Percentiles rank a stretch among this genome's conserved stretches.
Conservation (phyloP, 768 basidiomycete genomes). For the Mycena metata region DNA sequence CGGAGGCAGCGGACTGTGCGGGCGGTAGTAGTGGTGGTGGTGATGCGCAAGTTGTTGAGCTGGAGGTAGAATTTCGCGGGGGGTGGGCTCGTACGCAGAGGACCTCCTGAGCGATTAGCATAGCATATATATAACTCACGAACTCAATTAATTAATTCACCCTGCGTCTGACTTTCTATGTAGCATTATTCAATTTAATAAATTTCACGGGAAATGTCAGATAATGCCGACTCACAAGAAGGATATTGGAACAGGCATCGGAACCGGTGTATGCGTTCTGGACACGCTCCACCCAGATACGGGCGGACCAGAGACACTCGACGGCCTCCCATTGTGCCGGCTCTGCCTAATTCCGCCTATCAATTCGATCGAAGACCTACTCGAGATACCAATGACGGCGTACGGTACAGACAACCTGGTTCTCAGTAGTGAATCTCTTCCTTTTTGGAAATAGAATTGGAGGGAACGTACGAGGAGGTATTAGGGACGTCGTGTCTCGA, state of each 20-base stretch:
- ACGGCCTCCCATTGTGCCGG: constrained; percentile 7
- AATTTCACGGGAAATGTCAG: neutral
- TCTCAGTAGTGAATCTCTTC: neutral
- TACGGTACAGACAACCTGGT: constrained; percentile 9
- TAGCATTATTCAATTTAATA: constrained; percentile 4
- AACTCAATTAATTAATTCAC: constrained; percentile 8
- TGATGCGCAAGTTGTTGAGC: constrained; percentile 7
- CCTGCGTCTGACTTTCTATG: constrained; percentile 15
- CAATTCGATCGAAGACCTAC: neutral
- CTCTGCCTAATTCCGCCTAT: neutral
- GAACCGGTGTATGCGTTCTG: constrained; percentile 13
- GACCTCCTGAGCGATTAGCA: constrained; percentile 1
- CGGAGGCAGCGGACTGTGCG: constrained; percentile 9
- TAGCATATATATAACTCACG: constrained; percentile 1
- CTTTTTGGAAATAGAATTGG: constrained; percentile 1
- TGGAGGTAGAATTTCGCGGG: neutral
- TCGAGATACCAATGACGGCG: neutral
- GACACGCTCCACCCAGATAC: constrained; percentile 16
- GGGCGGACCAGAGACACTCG: constrained; percentile 17
- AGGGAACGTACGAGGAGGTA: constrained; percentile 5
- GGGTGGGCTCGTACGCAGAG: neutral
- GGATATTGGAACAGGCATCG: constrained; percentile 15
- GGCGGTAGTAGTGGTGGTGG: constrained; percentile 25
- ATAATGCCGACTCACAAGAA: constrained; percentile 18
- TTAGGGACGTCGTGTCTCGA: constrained; percentile 3